These are phyloP conservation scores for Pseudomonodictys pantanalensis DNA, from an alignment of 495 filamentous ascomycete species.

Conservation along the genomic window DNA sequence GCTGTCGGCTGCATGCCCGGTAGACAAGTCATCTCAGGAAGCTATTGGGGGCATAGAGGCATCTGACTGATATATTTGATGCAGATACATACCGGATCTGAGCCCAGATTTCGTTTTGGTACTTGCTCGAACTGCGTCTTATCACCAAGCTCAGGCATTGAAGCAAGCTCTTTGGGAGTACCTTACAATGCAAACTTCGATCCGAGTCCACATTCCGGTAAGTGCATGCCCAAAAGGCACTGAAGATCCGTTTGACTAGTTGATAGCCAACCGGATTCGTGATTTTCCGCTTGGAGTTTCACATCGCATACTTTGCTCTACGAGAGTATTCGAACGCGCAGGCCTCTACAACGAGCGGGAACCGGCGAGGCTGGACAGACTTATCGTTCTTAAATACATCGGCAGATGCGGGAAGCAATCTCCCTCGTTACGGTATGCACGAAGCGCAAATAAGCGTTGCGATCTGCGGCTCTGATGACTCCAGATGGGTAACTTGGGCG, in stretches of 20 bases:
- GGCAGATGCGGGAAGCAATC: background rate
- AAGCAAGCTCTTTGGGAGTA: constrained; percentile 10
- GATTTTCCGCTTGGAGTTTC: constrained; percentile 14
- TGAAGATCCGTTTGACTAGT: too few species aligned
- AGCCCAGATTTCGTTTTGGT: constrained; percentile 1
- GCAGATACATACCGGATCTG: constrained; percentile 14
- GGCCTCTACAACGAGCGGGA: too few species aligned
- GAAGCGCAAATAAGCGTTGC: constrained; percentile 5
- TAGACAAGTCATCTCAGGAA: too few species aligned
- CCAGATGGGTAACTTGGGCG: constrained; percentile 8
- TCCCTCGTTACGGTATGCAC: background rate
- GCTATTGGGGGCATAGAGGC: too few species aligned
- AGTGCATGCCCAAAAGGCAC: too few species aligned
- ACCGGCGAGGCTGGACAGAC: too few species aligned
- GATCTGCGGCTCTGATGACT: constrained; percentile 12
- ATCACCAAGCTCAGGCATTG: background rate
- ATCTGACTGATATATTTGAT: too few species aligned
- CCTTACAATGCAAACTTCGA: constrained; percentile 9
- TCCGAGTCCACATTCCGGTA: constrained; percentile 12
- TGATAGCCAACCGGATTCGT: background rate
- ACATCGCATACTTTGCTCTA: constrained; percentile 12
- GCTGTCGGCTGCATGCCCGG: too few species aligned
- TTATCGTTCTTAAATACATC: constrained; percentile 47
- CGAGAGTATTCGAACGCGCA: too few species aligned
- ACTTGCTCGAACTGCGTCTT: constrained; percentile 4